A percentile compares a stretch with the other conserved stretches of the same genome.
Conservation (phyloP, 495 filamentous ascomycete species). For the Cryomyces minteri region DNA sequence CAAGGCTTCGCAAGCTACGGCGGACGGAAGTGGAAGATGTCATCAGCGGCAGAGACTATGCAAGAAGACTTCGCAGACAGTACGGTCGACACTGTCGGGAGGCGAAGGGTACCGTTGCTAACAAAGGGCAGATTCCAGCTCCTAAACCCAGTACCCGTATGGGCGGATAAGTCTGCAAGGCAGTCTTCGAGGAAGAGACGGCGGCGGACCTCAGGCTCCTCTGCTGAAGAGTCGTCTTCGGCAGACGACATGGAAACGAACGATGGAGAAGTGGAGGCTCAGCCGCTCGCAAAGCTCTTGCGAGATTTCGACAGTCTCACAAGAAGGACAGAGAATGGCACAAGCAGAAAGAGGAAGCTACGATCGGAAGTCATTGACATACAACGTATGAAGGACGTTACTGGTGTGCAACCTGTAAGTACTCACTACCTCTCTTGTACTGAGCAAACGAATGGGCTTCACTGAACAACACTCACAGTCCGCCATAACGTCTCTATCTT, state of each 20-base stretch:
- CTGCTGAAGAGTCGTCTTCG: conserved; percentile 8
- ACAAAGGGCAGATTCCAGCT: conserved; percentile 28
- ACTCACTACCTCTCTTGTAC: not conserved
- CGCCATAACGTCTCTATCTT: conserved; percentile 62
- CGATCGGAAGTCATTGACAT: conserved; percentile 81
- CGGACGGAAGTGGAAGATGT: conserved; percentile 66
- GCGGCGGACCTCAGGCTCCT: conserved; percentile 17
- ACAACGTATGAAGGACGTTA: conserved; percentile 47
- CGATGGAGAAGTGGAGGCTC: conserved; percentile 42
- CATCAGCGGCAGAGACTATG: conserved; percentile 72
- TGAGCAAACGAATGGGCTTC: not conserved
- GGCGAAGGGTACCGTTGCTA: not conserved
- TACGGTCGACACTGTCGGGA: conserved; percentile 1
- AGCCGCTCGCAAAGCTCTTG: conserved; percentile 66
- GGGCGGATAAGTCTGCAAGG: conserved; percentile 38
- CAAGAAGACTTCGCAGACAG: conserved; percentile 58
- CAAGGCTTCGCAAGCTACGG: conserved; percentile 63
- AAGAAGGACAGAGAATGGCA: conserved; percentile 1
- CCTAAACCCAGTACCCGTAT: conserved; percentile 52
- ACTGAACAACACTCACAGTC: conserved; percentile 26
- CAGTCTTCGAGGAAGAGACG: conserved; percentile 26
- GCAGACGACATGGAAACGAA: conserved; percentile 26
- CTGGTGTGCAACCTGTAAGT: conserved; percentile 36
- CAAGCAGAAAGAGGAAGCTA: conserved; percentile 39
- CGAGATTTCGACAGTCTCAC: conserved; percentile 41